These are phyloP conservation scores for Colletotrichum orchidophilum DNA, from an alignment of 2,329 filamentous ascomycete species.

Conservation along the genomic window DNA sequence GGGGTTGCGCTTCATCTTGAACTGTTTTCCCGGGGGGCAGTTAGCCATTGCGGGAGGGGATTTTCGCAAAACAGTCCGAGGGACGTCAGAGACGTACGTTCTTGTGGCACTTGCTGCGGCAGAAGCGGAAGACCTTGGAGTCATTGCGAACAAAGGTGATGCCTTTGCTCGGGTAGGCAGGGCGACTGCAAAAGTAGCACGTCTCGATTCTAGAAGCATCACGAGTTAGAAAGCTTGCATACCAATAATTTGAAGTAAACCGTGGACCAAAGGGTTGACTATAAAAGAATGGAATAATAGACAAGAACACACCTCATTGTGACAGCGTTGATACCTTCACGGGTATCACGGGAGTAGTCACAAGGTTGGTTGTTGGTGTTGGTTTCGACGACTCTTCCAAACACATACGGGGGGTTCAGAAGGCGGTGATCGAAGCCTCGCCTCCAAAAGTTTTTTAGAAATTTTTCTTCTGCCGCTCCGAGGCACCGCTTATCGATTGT, in stretches of 20 bases:
- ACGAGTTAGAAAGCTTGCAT: neutral
- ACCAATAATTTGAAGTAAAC: neutral
- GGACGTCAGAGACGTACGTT: conserved; percentile 53
- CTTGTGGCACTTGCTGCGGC: conserved; percentile 67
- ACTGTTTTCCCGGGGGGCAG: conserved; percentile 46
- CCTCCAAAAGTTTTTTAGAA: conserved; percentile 31
- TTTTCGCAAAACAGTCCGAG: neutral
- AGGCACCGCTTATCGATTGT: conserved; percentile 28
- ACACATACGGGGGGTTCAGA: conserved; percentile 9
- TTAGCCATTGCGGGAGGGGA: neutral
- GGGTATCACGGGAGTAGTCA: conserved; percentile 25
- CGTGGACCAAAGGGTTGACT: neutral
- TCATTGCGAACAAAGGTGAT: conserved; percentile 54
- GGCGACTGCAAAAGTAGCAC: conserved; percentile 58
- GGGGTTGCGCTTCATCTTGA: conserved; percentile 98
- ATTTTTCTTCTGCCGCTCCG: conserved; percentile 26
- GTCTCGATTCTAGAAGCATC: conserved; percentile 50
- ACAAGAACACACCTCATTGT: conserved; percentile 31
- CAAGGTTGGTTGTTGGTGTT: neutral
- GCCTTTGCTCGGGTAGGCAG: conserved; percentile 63
- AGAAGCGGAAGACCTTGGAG: conserved; percentile 66
- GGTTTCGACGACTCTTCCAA: conserved; percentile 23
- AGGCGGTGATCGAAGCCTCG: conserved; percentile 31
- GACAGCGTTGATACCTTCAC: conserved; percentile 29
- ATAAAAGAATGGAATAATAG: neutral